These are phyloP conservation scores for Boletellus ananas DNA, from an alignment of 768 basidiomycete species.

Conservation along the genomic window DNA sequence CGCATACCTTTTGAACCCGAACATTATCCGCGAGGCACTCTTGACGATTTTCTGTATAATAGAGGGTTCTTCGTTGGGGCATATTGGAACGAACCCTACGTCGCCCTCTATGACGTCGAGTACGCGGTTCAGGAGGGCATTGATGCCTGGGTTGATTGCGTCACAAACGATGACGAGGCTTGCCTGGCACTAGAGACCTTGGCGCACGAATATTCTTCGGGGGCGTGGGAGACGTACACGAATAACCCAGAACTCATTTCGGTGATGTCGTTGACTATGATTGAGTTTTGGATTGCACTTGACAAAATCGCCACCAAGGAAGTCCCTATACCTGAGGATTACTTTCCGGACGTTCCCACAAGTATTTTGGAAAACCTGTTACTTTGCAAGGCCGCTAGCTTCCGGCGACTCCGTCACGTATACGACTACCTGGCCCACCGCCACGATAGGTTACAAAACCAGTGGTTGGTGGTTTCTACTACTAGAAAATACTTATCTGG, in stretches of 20 bases:
- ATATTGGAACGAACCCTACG: no score
- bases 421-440: conserved; percentile 31
- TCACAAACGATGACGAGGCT: conserved; percentile 17
- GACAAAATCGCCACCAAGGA: background rate
- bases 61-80: no score
- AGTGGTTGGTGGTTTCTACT: conserved; percentile 36
- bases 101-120: no score
- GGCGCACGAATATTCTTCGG: conserved; percentile 22
- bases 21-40: conserved; percentile 3
- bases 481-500: no score
- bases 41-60: conserved; percentile 18
- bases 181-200: conserved; percentile 27
- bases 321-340: conserved; percentile 19
- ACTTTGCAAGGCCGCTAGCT: conserved; percentile 28
- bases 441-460: conserved; percentile 7
- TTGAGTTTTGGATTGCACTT: background rate
- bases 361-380: conserved; percentile 39
- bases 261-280: background rate
- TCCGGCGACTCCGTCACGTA: conserved; percentile 29
- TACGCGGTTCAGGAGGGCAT: no score
- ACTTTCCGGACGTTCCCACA: conserved; percentile 43
- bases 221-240: conserved; percentile 25
- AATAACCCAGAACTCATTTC: conserved; percentile 20
- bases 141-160: conserved; percentile 31
- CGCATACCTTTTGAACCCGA: background rate